phyloP scores from a whole-genome alignment of 2,329 filamentous ascomycete genomes.

The Epichloe hybrida region DNA sequence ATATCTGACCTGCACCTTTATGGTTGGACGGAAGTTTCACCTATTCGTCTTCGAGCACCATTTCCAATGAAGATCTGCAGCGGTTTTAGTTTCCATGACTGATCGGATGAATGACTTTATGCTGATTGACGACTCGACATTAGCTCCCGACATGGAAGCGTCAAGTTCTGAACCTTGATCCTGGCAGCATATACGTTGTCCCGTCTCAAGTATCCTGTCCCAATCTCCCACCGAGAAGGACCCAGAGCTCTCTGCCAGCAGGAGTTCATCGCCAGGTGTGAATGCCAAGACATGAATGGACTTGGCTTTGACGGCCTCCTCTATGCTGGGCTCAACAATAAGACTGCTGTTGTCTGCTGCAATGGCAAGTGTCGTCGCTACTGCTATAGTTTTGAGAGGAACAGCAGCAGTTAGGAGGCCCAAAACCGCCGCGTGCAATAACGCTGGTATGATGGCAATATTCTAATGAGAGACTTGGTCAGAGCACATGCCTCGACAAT shows the following conservation, averaged over 20 bases:
- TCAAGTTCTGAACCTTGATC: conserved; percentile 25
- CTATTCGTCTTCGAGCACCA: conserved; percentile 15
- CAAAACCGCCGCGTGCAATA: conserved; percentile 67
- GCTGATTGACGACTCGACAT: conserved; percentile 25
- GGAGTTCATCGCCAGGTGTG: conserved; percentile 55
- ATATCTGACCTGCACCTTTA: not conserved
- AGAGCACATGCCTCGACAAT: conserved; percentile 3
- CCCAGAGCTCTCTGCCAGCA: conserved; percentile 74
- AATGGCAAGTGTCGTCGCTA: conserved; percentile 51
- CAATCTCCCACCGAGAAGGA: conserved; percentile 63
- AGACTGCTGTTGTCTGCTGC: conserved; percentile 27
- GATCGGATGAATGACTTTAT: conserved; percentile 50
- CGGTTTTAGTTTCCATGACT: conserved; percentile 41
- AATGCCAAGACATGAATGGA: conserved; percentile 80
- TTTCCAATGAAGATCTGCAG: conserved; percentile 44
- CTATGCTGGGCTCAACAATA: conserved; percentile 46
- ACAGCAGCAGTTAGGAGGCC: conserved; percentile 72
- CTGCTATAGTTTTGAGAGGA: conserved; percentile 61
- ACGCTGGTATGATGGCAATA: conserved; percentile 63
- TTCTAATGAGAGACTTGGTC: conserved; percentile 35
- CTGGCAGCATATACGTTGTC: conserved; percentile 50
- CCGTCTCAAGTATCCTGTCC: conserved; percentile 54
- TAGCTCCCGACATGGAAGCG: conserved; percentile 31
- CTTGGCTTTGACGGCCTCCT: conserved; percentile 45
- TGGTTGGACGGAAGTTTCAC: not conserved